Evolutionary conservation across 2,329 filamentous ascomycete species (phyloP), one percentile per base, ranked within the genome.

Genomic region (Emericellopsis atlantica): DNA sequence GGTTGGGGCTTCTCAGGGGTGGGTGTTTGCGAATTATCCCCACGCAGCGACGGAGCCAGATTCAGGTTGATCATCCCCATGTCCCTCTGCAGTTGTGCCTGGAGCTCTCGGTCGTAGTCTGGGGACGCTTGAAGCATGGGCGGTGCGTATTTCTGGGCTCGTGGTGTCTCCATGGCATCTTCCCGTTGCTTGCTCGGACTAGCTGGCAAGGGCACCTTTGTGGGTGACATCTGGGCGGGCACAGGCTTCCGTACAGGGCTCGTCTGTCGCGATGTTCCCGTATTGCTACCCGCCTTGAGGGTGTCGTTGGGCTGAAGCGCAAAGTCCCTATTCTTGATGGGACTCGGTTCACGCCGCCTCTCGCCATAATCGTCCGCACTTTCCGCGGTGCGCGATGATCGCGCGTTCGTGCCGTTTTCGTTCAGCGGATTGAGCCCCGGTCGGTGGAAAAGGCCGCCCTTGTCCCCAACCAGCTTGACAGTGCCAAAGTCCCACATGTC

Each of bases 401-500:
- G 74, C 15, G 83, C 76, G 56, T 95, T 95, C 15, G 84, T 80
- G 11, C 81, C 82, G 26, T 83, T 81, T 45, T 89, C 85, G 48
- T 85, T 88, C 79, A 95, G 78, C 0, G 79, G 69, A 49, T 82
- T 72, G 14, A 77, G 65, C 4, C 81, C 81, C 0, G 71, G 70
- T 37, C 76, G 65, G 36, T 63, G 64, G 7, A 73, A 54, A 1
- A 75, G 55, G 24, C 70, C 72, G 45, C 79, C 78, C 23, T 76
- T 72, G 41, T 81, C 77, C 26, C 74, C 76, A n/a, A 81, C 79
- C 6, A 93, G 80, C 43, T 89, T 76, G 40, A 98, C 86, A 0
- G 92, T 98, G 35, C 92, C 92, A 66, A 98, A 98, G 59, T 98
- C 92, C 92, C 92, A 98, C 56, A 96, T 77, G 58, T 96, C 92